A percentile compares a stretch with the other conserved stretches of the same genome.
phyloP scores from a whole-genome alignment of 1,284 basidiomycete species.

The Cryptococcus sp. region DNA sequence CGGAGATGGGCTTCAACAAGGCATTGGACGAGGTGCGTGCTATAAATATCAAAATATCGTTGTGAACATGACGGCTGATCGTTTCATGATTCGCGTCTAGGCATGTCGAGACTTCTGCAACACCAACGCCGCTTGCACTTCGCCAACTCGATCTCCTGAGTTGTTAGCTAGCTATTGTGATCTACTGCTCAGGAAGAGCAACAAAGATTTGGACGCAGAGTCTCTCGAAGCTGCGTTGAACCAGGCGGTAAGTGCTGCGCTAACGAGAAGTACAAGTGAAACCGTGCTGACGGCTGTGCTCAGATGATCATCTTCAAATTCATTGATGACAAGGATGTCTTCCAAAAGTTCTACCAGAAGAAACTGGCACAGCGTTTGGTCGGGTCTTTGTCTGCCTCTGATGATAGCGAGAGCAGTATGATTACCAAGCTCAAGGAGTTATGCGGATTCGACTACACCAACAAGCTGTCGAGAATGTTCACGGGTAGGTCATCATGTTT shows the following conservation, averaged over 20 bases:
- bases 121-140: conserved; percentile 85
- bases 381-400: conserved; percentile 87
- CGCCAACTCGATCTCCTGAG: conserved; percentile 89
- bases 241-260: conserved; percentile 68
- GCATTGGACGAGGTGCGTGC: conserved; percentile 70
- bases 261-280: background rate
- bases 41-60: background rate
- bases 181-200: conserved; percentile 87
- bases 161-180: conserved; percentile 93
- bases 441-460: conserved; percentile 98
- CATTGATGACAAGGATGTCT: conserved; percentile 98
- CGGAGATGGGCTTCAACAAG: conserved; percentile 92
- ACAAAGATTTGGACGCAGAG: conserved; percentile 88
- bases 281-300: background rate
- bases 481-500: conserved; percentile 63
- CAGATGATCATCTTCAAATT: conserved; percentile 99
- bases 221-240: conserved; percentile 88
- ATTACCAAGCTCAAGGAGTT: conserved; percentile 98
- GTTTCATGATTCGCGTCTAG: conserved; percentile 48
- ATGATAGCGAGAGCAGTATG: conserved; percentile 97
- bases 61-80: conserved; percentile 4
- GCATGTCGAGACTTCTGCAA: conserved; percentile 98
- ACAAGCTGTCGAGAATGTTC: conserved; percentile 98
- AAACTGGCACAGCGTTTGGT: conserved; percentile 95
- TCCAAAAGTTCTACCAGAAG: conserved; percentile 98